Evolutionary conservation across 768 basidiomycete species (phyloP), one percentile per base, ranked within the genome.

Genomic region (Phylloporus sp.): DNA sequence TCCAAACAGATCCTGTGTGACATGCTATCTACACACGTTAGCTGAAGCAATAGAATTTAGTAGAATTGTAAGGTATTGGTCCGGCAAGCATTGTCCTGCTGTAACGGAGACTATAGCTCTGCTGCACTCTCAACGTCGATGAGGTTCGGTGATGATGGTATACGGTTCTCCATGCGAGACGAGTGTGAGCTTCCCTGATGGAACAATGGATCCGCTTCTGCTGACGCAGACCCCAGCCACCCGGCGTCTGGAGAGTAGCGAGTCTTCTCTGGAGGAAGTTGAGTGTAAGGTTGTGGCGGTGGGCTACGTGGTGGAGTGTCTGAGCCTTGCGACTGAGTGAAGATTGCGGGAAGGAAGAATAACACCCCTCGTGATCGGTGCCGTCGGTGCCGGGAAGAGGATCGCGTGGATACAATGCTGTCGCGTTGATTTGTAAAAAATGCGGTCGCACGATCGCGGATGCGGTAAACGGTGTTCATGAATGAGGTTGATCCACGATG

Each of bases 261-360:
- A 34, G 63, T 62, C 62, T 84, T 84, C 57, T 84, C 82, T 13
- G 75, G 70, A 5, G 76, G 69, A 24, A 59, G 40, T 16, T 57
- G 59, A 39, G 49, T 59, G 28, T 24, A 50, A 41, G 65, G 56
- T 39, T 58, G 69, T 1, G 69, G 67, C 7, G 67, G 67, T 1
- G 70, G 69, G 20, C 65, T 70, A 18, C 67, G 67, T 47, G 59
- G 60, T 48, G 57, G 43, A 24, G 67, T 48, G 50, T 73, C 70
- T 26, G 64, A 50, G 43, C 55, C 59, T 39, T 66, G 68, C 13
- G 70, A 65, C 10, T 80, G 74, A 4, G 86, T 76, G 65, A 91
- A 86, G 59, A 89, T 84, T 29, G 88, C 86, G 20, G 90, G 90
- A 45, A 92, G 76, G 76, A 91, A 90, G 71, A 88, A 91, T 44